These are phyloP conservation scores for Canariomyces notabilis DNA, from an alignment of 2,329 filamentous ascomycete species.

Conservation along the genomic window DNA sequence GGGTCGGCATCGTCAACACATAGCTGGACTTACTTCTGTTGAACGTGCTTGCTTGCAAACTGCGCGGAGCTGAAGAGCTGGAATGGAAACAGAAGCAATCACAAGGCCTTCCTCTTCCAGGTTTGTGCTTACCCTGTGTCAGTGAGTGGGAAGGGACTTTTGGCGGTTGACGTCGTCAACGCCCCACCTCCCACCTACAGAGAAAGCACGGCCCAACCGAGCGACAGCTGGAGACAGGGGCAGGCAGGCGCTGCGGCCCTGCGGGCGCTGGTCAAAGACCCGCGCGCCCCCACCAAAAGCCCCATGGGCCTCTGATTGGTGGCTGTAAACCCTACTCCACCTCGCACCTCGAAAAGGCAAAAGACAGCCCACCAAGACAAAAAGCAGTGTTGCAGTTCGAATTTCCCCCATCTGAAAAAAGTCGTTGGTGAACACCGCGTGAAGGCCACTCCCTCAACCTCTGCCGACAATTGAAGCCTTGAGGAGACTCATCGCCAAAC, in stretches of 20 bases:
- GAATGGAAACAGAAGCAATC: conserved; percentile 9
- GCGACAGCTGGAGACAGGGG: neutral
- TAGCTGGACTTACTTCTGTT: neutral
- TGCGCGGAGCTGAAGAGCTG: neutral
- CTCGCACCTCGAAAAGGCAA: conserved; percentile 11
- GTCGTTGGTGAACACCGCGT: conserved; percentile 25
- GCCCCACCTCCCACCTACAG: no score
- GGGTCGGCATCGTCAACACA: conserved; percentile 9
- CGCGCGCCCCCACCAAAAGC: neutral
- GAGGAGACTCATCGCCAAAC: conserved; percentile 30
- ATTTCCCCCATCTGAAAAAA: conserved; percentile 26
- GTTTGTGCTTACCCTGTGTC: neutral
- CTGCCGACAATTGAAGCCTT: conserved; percentile 34
- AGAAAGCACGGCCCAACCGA: conserved; percentile 2
- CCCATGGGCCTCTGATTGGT: conserved; percentile 14
- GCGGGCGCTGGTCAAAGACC: neutral
- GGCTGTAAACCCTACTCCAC: conserved; percentile 26
- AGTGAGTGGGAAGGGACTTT: neutral
- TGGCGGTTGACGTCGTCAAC: conserved; percentile 22
- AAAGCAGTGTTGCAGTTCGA: conserved; percentile 24
- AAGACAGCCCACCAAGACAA: conserved; percentile 27
- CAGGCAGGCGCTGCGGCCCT: conserved; percentile 4
- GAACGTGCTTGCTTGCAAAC: neutral
- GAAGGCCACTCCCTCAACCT: conserved; percentile 29
- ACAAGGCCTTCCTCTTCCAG: conserved; percentile 12